Percentiles rank a stretch among this genome's conserved stretches.
Evolutionary conservation across 2,329 filamentous ascomycete genomes (phyloP).

Genomic region (Coniosporium tulheliwenetii): DNA sequence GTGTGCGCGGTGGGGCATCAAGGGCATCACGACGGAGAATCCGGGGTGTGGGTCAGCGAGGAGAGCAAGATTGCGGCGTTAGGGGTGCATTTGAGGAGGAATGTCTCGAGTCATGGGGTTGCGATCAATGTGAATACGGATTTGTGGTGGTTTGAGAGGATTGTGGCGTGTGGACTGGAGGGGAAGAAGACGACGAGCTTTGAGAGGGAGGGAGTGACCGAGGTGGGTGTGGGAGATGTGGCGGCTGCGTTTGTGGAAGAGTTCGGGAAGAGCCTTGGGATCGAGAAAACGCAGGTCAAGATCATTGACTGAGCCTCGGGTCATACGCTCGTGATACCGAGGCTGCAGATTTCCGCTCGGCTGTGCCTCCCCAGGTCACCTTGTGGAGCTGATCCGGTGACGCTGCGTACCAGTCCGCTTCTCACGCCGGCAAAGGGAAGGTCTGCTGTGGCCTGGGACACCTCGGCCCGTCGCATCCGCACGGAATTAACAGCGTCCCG

Average conservation of each 20-base stretch:
- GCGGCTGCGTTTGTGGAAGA: slow-evolving; percentile 24
- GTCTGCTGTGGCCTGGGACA: too few relatives aligned
- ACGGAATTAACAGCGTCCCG: too few relatives aligned
- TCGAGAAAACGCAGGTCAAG: neutral
- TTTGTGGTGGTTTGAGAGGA: slow-evolving; percentile 49
- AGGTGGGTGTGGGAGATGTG: slow-evolving; percentile 20
- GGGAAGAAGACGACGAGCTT: slow-evolving; percentile 70
- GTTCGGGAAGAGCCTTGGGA: slow-evolving; percentile 12
- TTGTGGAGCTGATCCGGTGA: too few relatives aligned
- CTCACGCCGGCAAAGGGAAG: too few relatives aligned
- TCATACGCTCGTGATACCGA: too few relatives aligned
- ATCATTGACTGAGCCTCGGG: too few relatives aligned
- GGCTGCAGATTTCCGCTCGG: too few relatives aligned
- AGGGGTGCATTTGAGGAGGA: slow-evolving; percentile 76
- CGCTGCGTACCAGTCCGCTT: too few relatives aligned
- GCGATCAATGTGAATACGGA: slow-evolving; percentile 63
- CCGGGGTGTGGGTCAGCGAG: slow-evolving; percentile 61
- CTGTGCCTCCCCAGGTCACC: too few relatives aligned
- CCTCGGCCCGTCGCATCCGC: too few relatives aligned
- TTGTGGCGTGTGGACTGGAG: slow-evolving; percentile 78
- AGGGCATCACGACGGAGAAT: slow-evolving; percentile 50
- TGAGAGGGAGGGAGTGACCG: slow-evolving; percentile 32
- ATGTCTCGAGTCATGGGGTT: slow-evolving; percentile 72
- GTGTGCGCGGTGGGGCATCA: slow-evolving; percentile 44
- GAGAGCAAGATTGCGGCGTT: slow-evolving; percentile 73